phyloP scores from a whole-genome alignment of 2,329 filamentous ascomycete genomes.

The Xylariaceae sp. region DNA sequence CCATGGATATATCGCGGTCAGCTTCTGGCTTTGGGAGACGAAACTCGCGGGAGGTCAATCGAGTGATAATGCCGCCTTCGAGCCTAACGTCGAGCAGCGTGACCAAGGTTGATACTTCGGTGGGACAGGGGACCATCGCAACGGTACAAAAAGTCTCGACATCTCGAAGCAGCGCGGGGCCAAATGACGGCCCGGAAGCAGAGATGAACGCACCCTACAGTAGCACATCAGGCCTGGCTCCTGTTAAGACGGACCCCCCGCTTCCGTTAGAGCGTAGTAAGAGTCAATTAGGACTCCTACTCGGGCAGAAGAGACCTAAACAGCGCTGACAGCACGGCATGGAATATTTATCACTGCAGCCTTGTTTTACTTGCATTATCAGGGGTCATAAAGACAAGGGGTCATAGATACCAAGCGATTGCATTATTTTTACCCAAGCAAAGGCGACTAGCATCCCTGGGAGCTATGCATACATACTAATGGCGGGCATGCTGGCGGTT shows the following conservation, averaged over 20 bases:
- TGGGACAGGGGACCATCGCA: conserved; percentile 40
- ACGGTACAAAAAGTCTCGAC: conserved; percentile 17
- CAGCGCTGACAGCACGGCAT: conserved; percentile 23
- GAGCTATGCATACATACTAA: no score
- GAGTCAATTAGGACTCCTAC: conserved; percentile 53
- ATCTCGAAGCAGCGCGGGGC: not conserved
- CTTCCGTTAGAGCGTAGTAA: conserved; percentile 53
- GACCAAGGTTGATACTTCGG: conserved; percentile 33
- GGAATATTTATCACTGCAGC: no score
- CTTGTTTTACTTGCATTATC: no score
- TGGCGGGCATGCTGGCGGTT: no score
- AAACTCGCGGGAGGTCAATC: conserved; percentile 23
- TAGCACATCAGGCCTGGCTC: conserved; percentile 31
- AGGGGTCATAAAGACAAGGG: no score
- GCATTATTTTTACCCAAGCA: no score
- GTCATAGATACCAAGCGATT: no score
- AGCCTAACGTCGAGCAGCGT: conserved; percentile 31
- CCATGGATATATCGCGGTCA: conserved; percentile 30
- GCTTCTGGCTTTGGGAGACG: conserved; percentile 19
- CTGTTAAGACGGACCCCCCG: conserved; percentile 38
- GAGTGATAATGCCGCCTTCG: conserved; percentile 25
- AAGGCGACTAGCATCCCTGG: no score
- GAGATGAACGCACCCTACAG: conserved; percentile 16
- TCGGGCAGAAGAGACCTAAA: conserved; percentile 38
- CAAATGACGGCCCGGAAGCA: conserved; percentile 4